A percentile compares a stretch with the other conserved stretches of the same genome.
Evolutionary conservation across 176 grass and related monocot species (phyloP).

Genomic region (Eragrostis curvula): DNA sequence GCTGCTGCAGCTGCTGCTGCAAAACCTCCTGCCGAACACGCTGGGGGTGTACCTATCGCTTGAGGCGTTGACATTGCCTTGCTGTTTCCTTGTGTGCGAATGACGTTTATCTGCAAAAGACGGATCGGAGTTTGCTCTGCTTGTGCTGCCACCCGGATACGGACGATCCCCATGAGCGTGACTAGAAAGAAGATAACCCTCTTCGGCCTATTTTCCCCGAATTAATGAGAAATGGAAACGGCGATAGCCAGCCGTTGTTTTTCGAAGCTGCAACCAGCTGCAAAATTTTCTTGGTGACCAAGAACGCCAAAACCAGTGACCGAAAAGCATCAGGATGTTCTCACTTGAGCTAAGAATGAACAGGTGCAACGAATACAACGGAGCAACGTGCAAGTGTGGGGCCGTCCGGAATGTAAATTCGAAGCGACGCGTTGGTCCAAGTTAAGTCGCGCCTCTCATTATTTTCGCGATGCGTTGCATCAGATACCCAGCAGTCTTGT

Average conservation of each 20-base stretch:
- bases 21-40: too few relatives aligned
- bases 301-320: too few relatives aligned
- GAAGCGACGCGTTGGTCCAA: conserved; percentile 19
- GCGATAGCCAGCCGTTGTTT: background rate
- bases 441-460: conserved; percentile 4
- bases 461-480: conserved; percentile 8
- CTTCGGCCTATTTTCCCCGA: background rate
- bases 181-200: background rate
- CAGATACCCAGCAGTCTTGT: background rate
- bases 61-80: conserved; percentile 25
- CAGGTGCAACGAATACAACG: conserved; percentile 16
- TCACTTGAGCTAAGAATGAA: background rate
- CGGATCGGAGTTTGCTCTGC: background rate
- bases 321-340: background rate
- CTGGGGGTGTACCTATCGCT: background rate
- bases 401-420: background rate
- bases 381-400: background rate
- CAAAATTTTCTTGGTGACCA: background rate
- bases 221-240: background rate
- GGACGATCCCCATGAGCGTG: conserved; percentile 32
- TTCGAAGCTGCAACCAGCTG: background rate
- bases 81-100: background rate
- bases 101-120: conserved; percentile 21
- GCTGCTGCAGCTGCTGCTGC: too few relatives aligned
- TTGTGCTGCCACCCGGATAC: conserved; percentile 21